These are phyloP conservation scores for Vitellaria paradoxa DNA, from an alignment of 179 eudicot genomes.

Conservation along the genomic window DNA sequence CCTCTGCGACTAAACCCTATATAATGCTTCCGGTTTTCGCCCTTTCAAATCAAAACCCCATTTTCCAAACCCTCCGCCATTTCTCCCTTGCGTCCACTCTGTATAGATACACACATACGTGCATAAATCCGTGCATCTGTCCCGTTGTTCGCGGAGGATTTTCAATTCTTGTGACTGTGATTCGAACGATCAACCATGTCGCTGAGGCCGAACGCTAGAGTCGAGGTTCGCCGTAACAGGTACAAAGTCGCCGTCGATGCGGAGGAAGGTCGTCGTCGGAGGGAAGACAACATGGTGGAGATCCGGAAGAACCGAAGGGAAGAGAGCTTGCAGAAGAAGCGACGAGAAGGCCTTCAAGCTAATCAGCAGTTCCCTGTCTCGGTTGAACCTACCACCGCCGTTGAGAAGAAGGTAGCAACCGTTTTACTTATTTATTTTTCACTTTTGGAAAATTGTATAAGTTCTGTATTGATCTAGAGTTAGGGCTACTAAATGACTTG, in stretches of 20 bases:
- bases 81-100: not conserved
- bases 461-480: not conserved
- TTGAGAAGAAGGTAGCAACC: constrained; percentile 30
- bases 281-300: constrained; percentile 55
- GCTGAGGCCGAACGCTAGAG: constrained; percentile 33
- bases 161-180: not conserved
- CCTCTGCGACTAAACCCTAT: not conserved
- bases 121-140: not conserved
- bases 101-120: not conserved
- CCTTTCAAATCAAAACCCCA: constrained; percentile 8
- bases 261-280: constrained; percentile 49
- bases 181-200: constrained; percentile 24
- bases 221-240: constrained; percentile 48
- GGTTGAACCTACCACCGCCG: constrained; percentile 15
- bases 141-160: not conserved
- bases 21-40: not conserved
- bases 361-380: constrained; percentile 18
- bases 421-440: not conserved
- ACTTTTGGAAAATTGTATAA: too few relatives aligned
- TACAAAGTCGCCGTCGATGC: constrained; percentile 65
- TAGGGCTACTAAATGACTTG: not conserved
- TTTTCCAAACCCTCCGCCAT: constrained; percentile 5
- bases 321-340: constrained; percentile 48
- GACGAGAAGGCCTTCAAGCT: constrained; percentile 35
- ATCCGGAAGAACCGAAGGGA: constrained; percentile 46